Percentiles rank a stretch among this genome's conserved stretches.
Evolutionary conservation across 441 rosid genomes (phyloP).

Genomic region (Populus trichocarpa): DNA sequence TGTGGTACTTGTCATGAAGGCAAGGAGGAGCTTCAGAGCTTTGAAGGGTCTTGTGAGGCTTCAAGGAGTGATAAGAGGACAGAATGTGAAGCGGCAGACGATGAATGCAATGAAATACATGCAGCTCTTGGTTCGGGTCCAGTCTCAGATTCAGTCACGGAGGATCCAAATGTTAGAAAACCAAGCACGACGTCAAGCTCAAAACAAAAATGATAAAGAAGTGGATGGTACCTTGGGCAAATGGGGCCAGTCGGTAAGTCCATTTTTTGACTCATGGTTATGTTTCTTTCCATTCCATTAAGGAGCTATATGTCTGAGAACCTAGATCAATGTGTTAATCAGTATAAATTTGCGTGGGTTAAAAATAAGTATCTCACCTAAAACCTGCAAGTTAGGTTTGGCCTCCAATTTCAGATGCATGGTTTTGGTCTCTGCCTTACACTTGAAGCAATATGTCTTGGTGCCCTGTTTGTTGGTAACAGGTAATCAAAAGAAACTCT

Average conservation of each 20-base stretch:
- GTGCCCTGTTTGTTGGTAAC: not conserved
- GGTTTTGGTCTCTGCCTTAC: not conserved
- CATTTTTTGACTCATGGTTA: not conserved
- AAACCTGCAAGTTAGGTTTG: not conserved
- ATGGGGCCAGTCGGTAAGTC: conserved; percentile 53
- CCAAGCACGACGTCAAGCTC: conserved; percentile 61
- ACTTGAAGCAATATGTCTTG: not conserved
- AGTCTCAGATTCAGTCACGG: conserved; percentile 90
- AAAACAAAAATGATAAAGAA: conserved; percentile 48
- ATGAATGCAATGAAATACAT: conserved; percentile 78
- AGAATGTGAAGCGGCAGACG: conserved; percentile 84
- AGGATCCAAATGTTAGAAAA: conserved; percentile 84
- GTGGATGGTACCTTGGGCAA: conserved; percentile 49
- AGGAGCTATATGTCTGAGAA: not conserved
- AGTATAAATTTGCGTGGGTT: not conserved
- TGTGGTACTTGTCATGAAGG: conserved; percentile 42
- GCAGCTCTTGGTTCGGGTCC: conserved; percentile 90
- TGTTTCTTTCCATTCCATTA: not conserved
- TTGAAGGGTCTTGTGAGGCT: conserved; percentile 91
- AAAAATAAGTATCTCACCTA: not conserved
- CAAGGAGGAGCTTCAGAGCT: conserved; percentile 85
- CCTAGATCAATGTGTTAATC: not conserved
- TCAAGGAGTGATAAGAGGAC: conserved; percentile 86
- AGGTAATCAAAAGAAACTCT: not conserved
- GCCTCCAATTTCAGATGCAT: not conserved